Conservation (phyloP, 495 filamentous ascomycete species). For the Corynascus novoguineensis region DNA sequence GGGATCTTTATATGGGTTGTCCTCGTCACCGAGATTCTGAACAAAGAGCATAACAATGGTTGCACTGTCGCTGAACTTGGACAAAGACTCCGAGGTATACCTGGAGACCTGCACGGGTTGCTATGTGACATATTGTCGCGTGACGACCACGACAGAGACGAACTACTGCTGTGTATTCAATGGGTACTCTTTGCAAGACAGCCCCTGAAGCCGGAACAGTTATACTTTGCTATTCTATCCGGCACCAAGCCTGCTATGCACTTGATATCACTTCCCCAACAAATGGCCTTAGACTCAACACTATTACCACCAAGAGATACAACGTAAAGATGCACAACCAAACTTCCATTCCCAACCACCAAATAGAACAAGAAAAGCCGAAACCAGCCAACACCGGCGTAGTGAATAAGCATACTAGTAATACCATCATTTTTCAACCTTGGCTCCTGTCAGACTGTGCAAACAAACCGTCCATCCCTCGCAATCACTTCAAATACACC, state of each 20-base stretch:
- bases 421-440: too few species aligned
- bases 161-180: constrained; percentile 35
- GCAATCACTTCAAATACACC: constrained; percentile 14
- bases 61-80: constrained; percentile 10
- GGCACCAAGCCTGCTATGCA: constrained; percentile 21
- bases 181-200: constrained; percentile 36
- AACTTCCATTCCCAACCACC: too few species aligned
- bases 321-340: too few species aligned
- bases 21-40: constrained; percentile 43
- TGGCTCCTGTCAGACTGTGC: neutral
- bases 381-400: neutral
- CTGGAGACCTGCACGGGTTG: constrained; percentile 28
- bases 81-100: constrained; percentile 29
- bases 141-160: constrained; percentile 25
- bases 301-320: too few species aligned
- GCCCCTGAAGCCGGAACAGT: constrained; percentile 30
- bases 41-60: constrained; percentile 34
- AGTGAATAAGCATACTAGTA: too few species aligned
- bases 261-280: too few species aligned
- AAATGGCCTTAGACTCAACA: too few species aligned
- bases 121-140: constrained; percentile 36
- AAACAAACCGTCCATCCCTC: neutral
- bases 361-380: neutral
- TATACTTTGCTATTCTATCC: constrained; percentile 38
- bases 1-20: constrained; percentile 49